These are phyloP conservation scores for Solanum virginianum DNA, from an alignment of 257 asterid genomes.

Conservation along the genomic window DNA sequence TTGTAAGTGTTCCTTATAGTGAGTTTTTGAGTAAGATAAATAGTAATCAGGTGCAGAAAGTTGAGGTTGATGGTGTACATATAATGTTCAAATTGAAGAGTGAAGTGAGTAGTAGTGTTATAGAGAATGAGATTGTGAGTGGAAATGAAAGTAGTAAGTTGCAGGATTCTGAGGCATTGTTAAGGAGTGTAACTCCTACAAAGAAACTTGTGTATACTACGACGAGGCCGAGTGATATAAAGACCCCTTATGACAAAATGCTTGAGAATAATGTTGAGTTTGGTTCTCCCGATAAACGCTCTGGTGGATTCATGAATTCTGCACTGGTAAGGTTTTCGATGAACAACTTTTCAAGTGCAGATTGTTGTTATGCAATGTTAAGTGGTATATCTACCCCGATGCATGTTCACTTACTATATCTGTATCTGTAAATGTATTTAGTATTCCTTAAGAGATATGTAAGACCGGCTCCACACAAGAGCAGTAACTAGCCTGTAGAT, in stretches of 20 bases:
- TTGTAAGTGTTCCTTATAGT: slow-evolving; percentile 81
- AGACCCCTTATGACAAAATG: slow-evolving; percentile 94
- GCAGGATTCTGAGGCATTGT: slow-evolving; percentile 61
- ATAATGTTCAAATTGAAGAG: slow-evolving; percentile 82
- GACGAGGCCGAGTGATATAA: slow-evolving; percentile 81
- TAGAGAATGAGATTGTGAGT: slow-evolving; percentile 22
- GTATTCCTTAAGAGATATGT: background rate
- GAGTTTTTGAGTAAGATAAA: slow-evolving; percentile 77
- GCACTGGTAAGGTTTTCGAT: slow-evolving; percentile 68
- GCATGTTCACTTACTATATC: background rate
- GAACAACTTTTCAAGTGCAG: background rate
- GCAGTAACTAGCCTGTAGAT: background rate
- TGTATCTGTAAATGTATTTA: background rate
- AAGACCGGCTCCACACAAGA: background rate
- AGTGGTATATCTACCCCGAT: background rate
- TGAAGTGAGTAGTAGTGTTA: slow-evolving; percentile 22
- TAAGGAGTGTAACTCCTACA: slow-evolving; percentile 56
- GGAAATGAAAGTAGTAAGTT: slow-evolving; percentile 44
- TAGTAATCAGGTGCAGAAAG: slow-evolving; percentile 72
- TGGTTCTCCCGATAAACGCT: slow-evolving; percentile 95
- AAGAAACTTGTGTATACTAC: slow-evolving; percentile 72
- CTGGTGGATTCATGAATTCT: slow-evolving; percentile 91
- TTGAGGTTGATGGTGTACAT: slow-evolving; percentile 96
- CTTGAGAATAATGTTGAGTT: slow-evolving; percentile 87
- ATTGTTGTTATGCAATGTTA: background rate